phyloP scores from a whole-genome alignment of 2,329 filamentous ascomycete genomes.

The Xylaria sp. region DNA sequence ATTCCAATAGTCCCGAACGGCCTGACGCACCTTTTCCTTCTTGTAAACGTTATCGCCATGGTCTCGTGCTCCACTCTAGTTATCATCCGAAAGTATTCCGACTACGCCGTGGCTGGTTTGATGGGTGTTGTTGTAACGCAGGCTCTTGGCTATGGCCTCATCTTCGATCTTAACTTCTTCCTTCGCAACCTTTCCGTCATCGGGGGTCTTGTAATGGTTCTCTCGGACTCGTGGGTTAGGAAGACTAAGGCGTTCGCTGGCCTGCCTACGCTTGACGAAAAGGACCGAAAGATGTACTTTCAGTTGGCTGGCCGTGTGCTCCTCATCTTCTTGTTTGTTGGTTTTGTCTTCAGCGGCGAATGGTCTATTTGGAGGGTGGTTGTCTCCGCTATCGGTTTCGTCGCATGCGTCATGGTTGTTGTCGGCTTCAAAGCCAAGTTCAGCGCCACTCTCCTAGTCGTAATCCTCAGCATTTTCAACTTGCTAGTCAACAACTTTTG shows the following conservation, averaged over 20 bases:
- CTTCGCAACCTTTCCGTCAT: conserved; percentile 97
- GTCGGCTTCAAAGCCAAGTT: conserved; percentile 99
- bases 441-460: conserved; percentile 91
- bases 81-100: conserved; percentile 89
- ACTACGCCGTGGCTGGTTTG: conserved; percentile 89
- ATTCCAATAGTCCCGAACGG: conserved; percentile 74
- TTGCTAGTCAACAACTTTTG: conserved; percentile 99
- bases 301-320: conserved; percentile 95
- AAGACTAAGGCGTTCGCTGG: conserved; percentile 97
- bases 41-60: conserved; percentile 91
- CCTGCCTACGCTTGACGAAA: conserved; percentile 92
- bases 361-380: conserved; percentile 89
- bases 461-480: conserved; percentile 97
- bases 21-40: conserved; percentile 89
- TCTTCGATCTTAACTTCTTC: conserved; percentile 99
- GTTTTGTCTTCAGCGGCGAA: conserved; percentile 92
- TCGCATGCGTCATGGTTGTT: conserved; percentile 97
- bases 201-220: conserved; percentile 95
- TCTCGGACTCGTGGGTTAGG: conserved; percentile 97
- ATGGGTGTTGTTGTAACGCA: conserved; percentile 91
- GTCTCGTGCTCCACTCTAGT: conserved; percentile 79
- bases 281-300: conserved; percentile 99
- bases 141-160: conserved; percentile 93
- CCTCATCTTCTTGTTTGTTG: conserved; percentile 95
- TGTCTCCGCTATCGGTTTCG: conserved; percentile 82